phyloP scores from a whole-genome alignment of 805 yeast species.

The Maudiozyma saulgeensis region DNA sequence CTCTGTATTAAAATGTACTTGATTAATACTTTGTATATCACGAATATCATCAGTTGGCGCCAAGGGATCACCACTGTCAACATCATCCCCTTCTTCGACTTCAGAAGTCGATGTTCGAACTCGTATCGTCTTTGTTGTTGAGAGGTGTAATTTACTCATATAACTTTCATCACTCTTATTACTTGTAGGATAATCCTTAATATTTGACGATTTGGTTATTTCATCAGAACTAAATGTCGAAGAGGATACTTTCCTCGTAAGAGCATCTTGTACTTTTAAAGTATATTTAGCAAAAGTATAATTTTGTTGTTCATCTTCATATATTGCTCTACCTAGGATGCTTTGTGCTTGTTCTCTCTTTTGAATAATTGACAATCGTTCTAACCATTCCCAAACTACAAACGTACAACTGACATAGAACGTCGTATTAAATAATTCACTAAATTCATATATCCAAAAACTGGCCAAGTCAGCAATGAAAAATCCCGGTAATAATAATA shows the following conservation, averaged over 20 bases:
- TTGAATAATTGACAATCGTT: slow-evolving; percentile 49
- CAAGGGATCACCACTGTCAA: not conserved
- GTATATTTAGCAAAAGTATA: slow-evolving; percentile 25
- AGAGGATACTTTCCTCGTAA: slow-evolving; percentile 9
- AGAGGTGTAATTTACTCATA: not conserved
- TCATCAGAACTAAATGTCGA: not conserved
- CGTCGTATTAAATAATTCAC: slow-evolving; percentile 65
- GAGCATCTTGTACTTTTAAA: slow-evolving; percentile 20
- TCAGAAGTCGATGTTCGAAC: not conserved
- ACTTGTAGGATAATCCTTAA: not conserved
- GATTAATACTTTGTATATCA: slow-evolving; percentile 16
- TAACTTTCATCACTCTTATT: not conserved
- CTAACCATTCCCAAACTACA: slow-evolving; percentile 81
- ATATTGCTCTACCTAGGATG: slow-evolving; percentile 63
- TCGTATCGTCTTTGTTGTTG: not conserved
- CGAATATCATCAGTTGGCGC: not conserved
- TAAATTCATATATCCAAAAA: slow-evolving; percentile 63
- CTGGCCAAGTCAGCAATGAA: slow-evolving; percentile 70
- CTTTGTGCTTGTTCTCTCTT: slow-evolving; percentile 58
- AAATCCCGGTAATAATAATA: slow-evolving; percentile 55
- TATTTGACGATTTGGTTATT: no score
- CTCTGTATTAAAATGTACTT: slow-evolving; percentile 11
- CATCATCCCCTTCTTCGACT: not conserved
- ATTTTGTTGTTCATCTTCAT: slow-evolving; percentile 48
- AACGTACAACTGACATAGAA: slow-evolving; percentile 64